phyloP scores from a whole-genome alignment of 2,329 filamentous ascomycete species.

The Trichoderma guizhouense region DNA sequence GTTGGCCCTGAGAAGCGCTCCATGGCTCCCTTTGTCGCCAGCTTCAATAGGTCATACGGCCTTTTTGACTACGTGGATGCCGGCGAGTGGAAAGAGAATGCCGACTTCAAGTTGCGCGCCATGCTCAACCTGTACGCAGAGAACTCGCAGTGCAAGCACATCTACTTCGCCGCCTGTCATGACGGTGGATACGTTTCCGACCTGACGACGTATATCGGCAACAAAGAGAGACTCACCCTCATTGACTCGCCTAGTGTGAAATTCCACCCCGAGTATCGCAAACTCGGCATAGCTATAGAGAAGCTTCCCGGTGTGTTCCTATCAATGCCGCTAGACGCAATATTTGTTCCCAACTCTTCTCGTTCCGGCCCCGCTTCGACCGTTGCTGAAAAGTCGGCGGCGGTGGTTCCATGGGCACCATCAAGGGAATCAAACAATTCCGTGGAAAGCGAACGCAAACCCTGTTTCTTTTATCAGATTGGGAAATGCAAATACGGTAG shows the following conservation, averaged over 20 bases:
- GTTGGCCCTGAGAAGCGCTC: not conserved
- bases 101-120: conserved; percentile 57
- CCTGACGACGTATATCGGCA: not conserved
- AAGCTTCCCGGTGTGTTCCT: not conserved
- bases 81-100: conserved; percentile 57
- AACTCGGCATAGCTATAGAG: not conserved
- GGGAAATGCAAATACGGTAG: not conserved
- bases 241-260: not conserved
- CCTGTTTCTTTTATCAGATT: not conserved
- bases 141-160: conserved; percentile 41
- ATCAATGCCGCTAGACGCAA: not conserved
- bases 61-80: conserved; percentile 61
- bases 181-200: not conserved
- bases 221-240: not conserved
- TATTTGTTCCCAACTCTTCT: not conserved
- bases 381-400: not conserved
- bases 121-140: conserved; percentile 50
- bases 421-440: not conserved
- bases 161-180: not conserved
- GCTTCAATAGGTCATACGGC: conserved; percentile 55
- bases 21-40: conserved; percentile 27
- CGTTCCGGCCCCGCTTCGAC: not conserved
- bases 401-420: not conserved
- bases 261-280: not conserved
- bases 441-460: not conserved